phyloP scores from a whole-genome alignment of 208 protist genomes.

The Tritrichomonas musculus region DNA sequence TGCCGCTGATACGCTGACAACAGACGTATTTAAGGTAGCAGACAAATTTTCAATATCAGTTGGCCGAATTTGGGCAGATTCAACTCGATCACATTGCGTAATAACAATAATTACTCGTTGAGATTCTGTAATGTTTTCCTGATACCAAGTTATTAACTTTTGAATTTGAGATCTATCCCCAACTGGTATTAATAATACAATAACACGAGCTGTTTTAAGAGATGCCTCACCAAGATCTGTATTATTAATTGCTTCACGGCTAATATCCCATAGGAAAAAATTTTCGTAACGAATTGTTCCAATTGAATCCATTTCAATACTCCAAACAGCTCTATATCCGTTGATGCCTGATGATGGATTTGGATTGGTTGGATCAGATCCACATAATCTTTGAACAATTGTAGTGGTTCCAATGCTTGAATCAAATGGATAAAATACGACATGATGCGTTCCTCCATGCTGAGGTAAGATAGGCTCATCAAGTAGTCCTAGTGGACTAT shows the following conservation, averaged over 20 bases:
- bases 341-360: not conserved
- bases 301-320: not conserved
- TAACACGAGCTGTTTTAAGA: not conserved
- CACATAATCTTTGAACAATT: not conserved
- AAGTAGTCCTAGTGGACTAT: not conserved
- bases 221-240: not conserved
- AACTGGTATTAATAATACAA: not conserved
- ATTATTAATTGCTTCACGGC: not conserved
- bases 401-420: not conserved
- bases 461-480: not conserved
- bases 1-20: not conserved
- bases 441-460: not conserved
- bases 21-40: not conserved
- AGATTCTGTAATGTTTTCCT: not conserved
- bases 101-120: not conserved
- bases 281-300: not conserved
- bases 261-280: constrained; percentile 1
- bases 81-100: constrained; percentile 6
- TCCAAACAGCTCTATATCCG: constrained; percentile 25
- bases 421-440: not conserved
- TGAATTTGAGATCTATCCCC: not conserved
- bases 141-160: constrained; percentile 12
- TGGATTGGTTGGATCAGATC: not conserved
- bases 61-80: not conserved
- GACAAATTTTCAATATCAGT: not conserved